Conservation (phyloP, 2,329 filamentous ascomycete genomes). For the Exophiala alcalophila region DNA sequence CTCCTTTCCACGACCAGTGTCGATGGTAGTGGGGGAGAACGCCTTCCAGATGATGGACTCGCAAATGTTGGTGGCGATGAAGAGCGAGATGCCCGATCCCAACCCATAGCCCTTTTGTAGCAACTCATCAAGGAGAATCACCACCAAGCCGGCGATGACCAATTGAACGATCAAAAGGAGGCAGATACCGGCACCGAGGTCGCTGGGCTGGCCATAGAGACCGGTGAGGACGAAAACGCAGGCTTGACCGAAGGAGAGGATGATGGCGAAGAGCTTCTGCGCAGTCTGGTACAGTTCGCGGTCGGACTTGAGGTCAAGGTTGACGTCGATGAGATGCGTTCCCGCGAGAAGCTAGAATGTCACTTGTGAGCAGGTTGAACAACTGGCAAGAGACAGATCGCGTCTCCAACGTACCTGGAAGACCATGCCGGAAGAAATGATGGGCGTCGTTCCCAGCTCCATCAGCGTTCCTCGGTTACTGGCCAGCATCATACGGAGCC, state of each 20-base stretch:
- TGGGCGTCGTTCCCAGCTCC: conserved; percentile 96
- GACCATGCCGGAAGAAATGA: conserved; percentile 99
- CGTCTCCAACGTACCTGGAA: conserved; percentile 70
- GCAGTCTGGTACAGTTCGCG: conserved; percentile 99
- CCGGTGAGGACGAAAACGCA: conserved; percentile 98
- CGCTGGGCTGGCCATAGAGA: conserved; percentile 93
- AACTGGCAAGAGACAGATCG: no score
- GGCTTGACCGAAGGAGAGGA: conserved; percentile 94
- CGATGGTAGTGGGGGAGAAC: conserved; percentile 98
- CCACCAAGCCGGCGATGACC: conserved; percentile 94
- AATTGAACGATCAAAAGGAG: conserved; percentile 97
- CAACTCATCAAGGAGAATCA: conserved; percentile 97
- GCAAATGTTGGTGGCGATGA: conserved; percentile 99
- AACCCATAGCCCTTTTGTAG: conserved; percentile 99
- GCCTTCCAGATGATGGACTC: conserved; percentile 99
- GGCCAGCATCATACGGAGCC: conserved; percentile 99
- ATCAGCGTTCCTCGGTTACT: conserved; percentile 96
- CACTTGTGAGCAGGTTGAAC: no score
- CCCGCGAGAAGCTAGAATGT: conserved; percentile 75
- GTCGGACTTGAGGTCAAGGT: conserved; percentile 99
- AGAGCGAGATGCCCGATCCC: conserved; percentile 96
- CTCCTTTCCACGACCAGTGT: conserved; percentile 97
- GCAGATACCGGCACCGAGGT: conserved; percentile 96
- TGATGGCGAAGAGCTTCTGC: conserved; percentile 97
- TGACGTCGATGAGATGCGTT: conserved; percentile 99